Conservation (phyloP, 1,284 basidiomycete species). For the Cryptococcus sp. region DNA sequence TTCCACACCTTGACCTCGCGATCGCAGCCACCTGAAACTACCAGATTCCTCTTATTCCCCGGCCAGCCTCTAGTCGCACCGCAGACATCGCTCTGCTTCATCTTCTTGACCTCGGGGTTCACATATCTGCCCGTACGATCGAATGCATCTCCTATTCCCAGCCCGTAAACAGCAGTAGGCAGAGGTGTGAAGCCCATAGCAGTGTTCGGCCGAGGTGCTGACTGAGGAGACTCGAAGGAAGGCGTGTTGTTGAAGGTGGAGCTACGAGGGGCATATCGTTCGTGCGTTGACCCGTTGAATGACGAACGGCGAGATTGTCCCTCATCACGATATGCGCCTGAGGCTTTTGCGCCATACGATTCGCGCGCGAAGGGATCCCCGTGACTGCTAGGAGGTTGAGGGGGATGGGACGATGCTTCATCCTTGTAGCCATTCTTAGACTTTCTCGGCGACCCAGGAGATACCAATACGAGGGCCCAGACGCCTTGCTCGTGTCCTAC, state of each 20-base stretch:
- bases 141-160: conserved; percentile 4
- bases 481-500: conserved; percentile 86
- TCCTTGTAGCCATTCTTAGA: not conserved
- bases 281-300: conserved; percentile 18
- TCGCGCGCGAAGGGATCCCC: not conserved
- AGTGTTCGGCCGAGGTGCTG: conserved; percentile 9
- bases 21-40: conserved; percentile 92
- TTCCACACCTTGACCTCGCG: conserved; percentile 91
- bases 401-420: not conserved
- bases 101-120: not conserved
- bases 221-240: conserved; percentile 16
- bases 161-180: conserved; percentile 1
- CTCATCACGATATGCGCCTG: conserved; percentile 23
- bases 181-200: conserved; percentile 17
- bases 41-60: conserved; percentile 65
- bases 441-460: conserved; percentile 17
- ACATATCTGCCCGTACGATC: not conserved
- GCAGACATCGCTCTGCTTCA: conserved; percentile 61
- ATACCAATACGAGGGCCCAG: conserved; percentile 81
- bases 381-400: not conserved
- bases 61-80: conserved; percentile 65
- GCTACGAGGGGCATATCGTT: conserved; percentile 13
- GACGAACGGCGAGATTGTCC: conserved; percentile 28
- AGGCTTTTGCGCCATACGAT: conserved; percentile 8
- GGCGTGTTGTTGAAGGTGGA: not conserved